Conservation (phyloP, 2,329 filamentous ascomycete genomes). For the Hyphodiscus sp. region DNA sequence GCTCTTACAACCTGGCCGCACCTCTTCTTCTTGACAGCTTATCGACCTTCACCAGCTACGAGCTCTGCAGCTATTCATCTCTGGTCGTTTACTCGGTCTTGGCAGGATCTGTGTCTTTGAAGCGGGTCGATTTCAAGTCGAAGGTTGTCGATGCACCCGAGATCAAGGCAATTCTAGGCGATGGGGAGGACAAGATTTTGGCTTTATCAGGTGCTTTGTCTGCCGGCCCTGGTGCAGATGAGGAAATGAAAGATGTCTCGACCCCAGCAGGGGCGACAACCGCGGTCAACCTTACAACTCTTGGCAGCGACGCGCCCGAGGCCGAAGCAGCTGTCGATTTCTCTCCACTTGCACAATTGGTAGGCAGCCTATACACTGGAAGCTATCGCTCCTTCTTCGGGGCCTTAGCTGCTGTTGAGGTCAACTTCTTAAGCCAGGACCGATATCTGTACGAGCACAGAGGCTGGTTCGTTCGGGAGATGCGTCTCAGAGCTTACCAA, state of each 20-base stretch:
- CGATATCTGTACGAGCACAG: slow-evolving; percentile 94
- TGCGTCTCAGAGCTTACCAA: slow-evolving; percentile 93
- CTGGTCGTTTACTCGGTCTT: slow-evolving; percentile 95
- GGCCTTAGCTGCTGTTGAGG: slow-evolving; percentile 82
- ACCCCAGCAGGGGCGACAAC: slow-evolving; percentile 52
- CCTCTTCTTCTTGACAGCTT: slow-evolving; percentile 93
- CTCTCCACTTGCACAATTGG: slow-evolving; percentile 76
- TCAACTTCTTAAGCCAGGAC: slow-evolving; percentile 88
- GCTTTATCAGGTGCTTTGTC: slow-evolving; percentile 76
- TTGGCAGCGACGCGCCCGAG: slow-evolving; percentile 69
- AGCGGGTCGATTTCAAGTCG: slow-evolving; percentile 97
- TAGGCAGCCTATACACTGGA: slow-evolving; percentile 86
- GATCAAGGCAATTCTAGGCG: slow-evolving; percentile 93
- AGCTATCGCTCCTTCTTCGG: slow-evolving; percentile 93
- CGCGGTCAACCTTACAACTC: slow-evolving; percentile 80
- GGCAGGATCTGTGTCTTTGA: slow-evolving; percentile 87
- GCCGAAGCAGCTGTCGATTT: slow-evolving; percentile 83
- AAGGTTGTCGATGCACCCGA: slow-evolving; percentile 98
- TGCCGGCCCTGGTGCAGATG: slow-evolving; percentile 73
- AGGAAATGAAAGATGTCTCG: slow-evolving; percentile 62
- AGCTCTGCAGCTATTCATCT: slow-evolving; percentile 93
- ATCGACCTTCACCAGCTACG: slow-evolving; percentile 97
- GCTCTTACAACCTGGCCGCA: slow-evolving; percentile 82
- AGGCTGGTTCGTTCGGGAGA: slow-evolving; percentile 96
- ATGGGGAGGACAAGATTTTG: slow-evolving; percentile 79